phyloP scores from a whole-genome alignment of 1,284 basidiomycete genomes.

The Malassezia pachydermatis region DNA sequence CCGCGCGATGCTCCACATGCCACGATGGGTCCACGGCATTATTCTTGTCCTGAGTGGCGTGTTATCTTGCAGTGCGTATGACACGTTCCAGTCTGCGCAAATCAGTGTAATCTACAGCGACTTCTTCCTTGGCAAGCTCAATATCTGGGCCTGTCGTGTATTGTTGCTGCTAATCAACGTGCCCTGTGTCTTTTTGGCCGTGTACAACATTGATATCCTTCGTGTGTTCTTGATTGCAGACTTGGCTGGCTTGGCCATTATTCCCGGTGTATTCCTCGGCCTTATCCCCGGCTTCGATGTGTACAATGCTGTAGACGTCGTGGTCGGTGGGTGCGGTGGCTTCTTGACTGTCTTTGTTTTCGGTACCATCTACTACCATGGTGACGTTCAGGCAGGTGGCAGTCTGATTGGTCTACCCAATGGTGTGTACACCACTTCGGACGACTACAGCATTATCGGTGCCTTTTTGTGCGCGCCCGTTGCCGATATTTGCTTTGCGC shows the following conservation, averaged over 20 bases:
- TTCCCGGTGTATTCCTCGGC: constrained; percentile 42
- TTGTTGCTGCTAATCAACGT: constrained; percentile 41
- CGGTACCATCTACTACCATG: constrained; percentile 39
- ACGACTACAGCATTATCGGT: constrained; percentile 44
- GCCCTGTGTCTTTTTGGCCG: constrained; percentile 40
- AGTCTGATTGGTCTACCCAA: constrained; percentile 37
- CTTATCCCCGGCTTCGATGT: constrained; percentile 37
- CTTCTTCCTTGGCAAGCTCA: constrained; percentile 44
- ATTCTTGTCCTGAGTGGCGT: constrained; percentile 42
- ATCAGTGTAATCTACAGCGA: constrained; percentile 48
- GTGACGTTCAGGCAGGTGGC: constrained; percentile 29
- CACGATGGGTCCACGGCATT: constrained; percentile 45
- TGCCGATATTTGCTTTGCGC: constrained; percentile 37
- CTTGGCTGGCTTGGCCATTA: constrained; percentile 39
- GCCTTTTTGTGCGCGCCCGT: constrained; percentile 45
- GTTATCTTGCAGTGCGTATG: constrained; percentile 46
- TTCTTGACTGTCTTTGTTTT: constrained; percentile 47
- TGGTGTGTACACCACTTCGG: constrained; percentile 33
- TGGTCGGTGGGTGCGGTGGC: constrained; percentile 46
- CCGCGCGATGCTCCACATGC: constrained; percentile 37
- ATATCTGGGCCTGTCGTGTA: constrained; percentile 45
- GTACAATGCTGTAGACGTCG: constrained; percentile 42
- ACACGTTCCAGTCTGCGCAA: constrained; percentile 47
- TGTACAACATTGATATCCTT: constrained; percentile 45
- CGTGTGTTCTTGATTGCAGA: constrained; percentile 48